phyloP scores from a whole-genome alignment of 495 filamentous ascomycete species.

The Aspergillus ostianus region DNA sequence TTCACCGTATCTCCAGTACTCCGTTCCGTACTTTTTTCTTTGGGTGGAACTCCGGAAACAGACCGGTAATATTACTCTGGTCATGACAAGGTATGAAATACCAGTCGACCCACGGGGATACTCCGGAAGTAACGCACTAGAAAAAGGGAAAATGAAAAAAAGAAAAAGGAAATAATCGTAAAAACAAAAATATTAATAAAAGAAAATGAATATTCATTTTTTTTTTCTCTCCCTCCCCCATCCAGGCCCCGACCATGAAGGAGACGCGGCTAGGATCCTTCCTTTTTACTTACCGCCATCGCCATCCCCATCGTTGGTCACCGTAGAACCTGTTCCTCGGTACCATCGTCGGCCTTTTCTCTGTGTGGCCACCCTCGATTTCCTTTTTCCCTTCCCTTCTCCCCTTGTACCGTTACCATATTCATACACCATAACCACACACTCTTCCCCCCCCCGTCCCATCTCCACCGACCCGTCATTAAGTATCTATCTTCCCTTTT shows the following conservation, averaged over 20 bases:
- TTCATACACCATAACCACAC: constrained; percentile 15
- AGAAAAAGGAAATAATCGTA: constrained; percentile 11
- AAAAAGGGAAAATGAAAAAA: constrained; percentile 12
- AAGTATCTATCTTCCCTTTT: constrained; percentile 24
- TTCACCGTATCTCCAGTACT: constrained; percentile 10
- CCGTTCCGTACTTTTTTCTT: constrained; percentile 28
- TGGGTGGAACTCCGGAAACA: constrained; percentile 28
- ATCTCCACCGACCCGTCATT: constrained; percentile 27
- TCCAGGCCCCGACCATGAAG: constrained; percentile 17
- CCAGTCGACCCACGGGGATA: constrained; percentile 27
- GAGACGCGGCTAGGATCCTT: constrained; percentile 24
- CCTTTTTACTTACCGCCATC: constrained; percentile 25
- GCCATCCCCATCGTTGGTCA: constrained; percentile 5
- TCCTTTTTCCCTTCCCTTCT: constrained; percentile 19
- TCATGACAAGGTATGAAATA: constrained; percentile 28
- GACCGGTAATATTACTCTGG: constrained; percentile 27
- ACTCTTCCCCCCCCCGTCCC: constrained; percentile 10
- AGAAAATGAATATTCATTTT: constrained; percentile 14
- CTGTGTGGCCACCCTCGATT: constrained; percentile 23
- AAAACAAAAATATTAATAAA: constrained; percentile 11
- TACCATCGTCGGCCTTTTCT: constrained; percentile 24
- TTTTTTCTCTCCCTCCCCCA: constrained; percentile 5
- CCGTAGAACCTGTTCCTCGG: constrained; percentile 26
- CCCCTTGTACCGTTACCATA: constrained; percentile 33
- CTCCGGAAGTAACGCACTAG: constrained; percentile 30